phyloP scores from a whole-genome alignment of 345 rosid genomes.

The Boechera retrofracta region DNA sequence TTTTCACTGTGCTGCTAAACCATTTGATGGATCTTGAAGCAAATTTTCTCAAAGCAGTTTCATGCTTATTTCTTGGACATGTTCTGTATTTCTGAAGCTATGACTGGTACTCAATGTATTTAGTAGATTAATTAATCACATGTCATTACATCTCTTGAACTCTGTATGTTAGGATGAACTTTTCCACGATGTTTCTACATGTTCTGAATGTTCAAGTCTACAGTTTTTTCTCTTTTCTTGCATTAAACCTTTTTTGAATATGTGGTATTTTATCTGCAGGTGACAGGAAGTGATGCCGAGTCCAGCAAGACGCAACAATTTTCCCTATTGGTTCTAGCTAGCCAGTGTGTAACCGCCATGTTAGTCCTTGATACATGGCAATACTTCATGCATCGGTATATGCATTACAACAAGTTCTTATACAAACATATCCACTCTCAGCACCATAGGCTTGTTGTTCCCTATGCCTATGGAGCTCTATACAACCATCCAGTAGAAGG shows the following conservation, averaged over 20 bases:
- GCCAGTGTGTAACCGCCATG: constrained; percentile 74
- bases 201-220: constrained; percentile 57
- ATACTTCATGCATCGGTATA: constrained; percentile 79
- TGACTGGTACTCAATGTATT: background rate
- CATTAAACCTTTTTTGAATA: constrained; percentile 65
- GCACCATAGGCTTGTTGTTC: constrained; percentile 81
- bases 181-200: background rate
- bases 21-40: background rate
- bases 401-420: constrained; percentile 84
- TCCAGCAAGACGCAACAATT: constrained; percentile 34
- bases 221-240: constrained; percentile 40
- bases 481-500: constrained; percentile 86
- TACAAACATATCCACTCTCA: constrained; percentile 79
- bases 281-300: constrained; percentile 63
- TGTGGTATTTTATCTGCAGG: constrained; percentile 54
- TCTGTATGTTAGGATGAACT: background rate
- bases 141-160: background rate
- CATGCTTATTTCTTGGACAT: background rate
- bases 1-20: background rate
- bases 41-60: background rate
- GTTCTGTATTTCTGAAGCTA: background rate
- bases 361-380: constrained; percentile 83
- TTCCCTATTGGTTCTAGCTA: constrained; percentile 59
- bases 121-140: background rate
- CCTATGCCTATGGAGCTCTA: constrained; percentile 82